These are phyloP conservation scores for Pseudocercospora cruenta DNA, from an alignment of 2,329 filamentous ascomycete genomes.

Conservation along the genomic window DNA sequence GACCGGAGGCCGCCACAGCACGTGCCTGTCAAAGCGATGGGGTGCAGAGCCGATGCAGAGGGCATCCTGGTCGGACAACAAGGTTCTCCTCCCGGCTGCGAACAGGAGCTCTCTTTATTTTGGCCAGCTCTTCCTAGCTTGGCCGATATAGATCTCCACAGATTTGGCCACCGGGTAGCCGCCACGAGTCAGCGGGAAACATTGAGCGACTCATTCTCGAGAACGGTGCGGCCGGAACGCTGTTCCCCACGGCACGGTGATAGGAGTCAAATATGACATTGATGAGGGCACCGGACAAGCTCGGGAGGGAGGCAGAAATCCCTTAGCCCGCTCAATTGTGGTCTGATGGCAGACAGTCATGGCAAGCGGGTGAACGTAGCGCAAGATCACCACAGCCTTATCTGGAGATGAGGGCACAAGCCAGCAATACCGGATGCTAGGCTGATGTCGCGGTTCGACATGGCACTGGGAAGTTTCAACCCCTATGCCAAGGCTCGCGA, in stretches of 20 bases:
- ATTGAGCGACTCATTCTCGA: neutral
- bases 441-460: too few species aligned
- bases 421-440: too few species aligned
- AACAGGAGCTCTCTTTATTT: neutral
- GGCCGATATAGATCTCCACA: neutral
- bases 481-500: too few species aligned
- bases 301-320: neutral
- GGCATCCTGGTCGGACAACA: neutral
- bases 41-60: neutral
- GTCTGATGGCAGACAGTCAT: too few species aligned
- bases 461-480: too few species aligned
- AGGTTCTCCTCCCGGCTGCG: conserved; percentile 10
- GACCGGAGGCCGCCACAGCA: neutral
- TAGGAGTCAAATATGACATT: neutral
- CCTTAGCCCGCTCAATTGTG: too few species aligned
- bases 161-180: neutral
- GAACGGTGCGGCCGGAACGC: neutral
- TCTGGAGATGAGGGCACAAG: too few species aligned
- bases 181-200: neutral
- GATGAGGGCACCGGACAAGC: neutral
- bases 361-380: too few species aligned
- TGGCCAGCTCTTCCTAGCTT: neutral
- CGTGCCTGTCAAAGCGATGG: neutral
- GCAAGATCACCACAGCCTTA: too few species aligned
- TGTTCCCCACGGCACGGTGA: neutral